phyloP scores from a whole-genome alignment of 1,284 basidiomycete genomes.

The Chondrostereum purpureum region DNA sequence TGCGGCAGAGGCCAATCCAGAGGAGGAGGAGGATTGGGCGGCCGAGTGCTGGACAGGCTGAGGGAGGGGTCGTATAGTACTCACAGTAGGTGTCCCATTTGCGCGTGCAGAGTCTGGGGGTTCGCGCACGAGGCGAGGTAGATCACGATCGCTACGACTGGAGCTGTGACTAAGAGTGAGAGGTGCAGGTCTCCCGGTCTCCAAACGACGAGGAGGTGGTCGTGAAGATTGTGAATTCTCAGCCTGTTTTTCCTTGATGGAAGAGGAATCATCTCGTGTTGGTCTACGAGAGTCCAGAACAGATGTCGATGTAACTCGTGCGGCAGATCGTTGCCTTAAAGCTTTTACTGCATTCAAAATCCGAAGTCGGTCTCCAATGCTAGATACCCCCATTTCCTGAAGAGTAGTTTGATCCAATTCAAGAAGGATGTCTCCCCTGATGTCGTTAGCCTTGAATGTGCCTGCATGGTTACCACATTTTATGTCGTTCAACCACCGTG shows the following conservation, averaged over 20 bases:
- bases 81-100: slow-evolving; percentile 11
- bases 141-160: slow-evolving; percentile 36
- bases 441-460: slow-evolving; percentile 79
- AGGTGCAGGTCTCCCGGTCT: slow-evolving; percentile 58
- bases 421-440: slow-evolving; percentile 81
- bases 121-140: slow-evolving; percentile 63
- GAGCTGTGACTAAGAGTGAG: slow-evolving; percentile 49
- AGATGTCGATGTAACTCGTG: slow-evolving; percentile 18
- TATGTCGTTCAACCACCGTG: slow-evolving; percentile 65
- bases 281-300: slow-evolving; percentile 17
- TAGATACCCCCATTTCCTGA: slow-evolving; percentile 83
- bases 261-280: slow-evolving; percentile 15
- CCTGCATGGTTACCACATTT: slow-evolving; percentile 66
- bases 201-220: slow-evolving; percentile 31
- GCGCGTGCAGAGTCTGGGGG: slow-evolving; percentile 47
- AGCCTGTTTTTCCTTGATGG: slow-evolving; percentile 9
- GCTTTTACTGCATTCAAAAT: slow-evolving; percentile 80
- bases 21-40: slow-evolving; percentile 11
- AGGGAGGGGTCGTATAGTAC: slow-evolving; percentile 22
- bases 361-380: slow-evolving; percentile 85
- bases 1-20: slow-evolving; percentile 25
- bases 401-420: slow-evolving; percentile 83
- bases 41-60: slow-evolving; percentile 8
- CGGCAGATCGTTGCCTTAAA: slow-evolving; percentile 54
- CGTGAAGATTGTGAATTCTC: slow-evolving; percentile 25